phyloP scores from a whole-genome alignment of 192 early-diverging fungal genomes.

The Bifiguratus adelaidae region DNA sequence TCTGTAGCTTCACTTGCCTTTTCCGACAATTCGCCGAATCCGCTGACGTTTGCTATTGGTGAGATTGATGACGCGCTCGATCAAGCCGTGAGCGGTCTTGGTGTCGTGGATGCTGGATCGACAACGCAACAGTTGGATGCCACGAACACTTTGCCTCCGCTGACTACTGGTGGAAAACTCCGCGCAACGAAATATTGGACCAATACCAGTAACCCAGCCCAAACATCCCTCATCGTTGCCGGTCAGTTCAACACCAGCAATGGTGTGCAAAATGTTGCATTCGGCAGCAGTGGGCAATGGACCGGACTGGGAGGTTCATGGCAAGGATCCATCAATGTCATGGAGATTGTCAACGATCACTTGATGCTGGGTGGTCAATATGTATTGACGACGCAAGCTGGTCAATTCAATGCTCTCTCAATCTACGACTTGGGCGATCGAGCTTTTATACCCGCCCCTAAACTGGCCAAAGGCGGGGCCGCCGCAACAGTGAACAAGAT shows the following conservation, averaged over 20 bases:
- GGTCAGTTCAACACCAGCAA: constrained; percentile 37
- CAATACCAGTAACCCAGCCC: constrained; percentile 19
- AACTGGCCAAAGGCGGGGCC: constrained; percentile 12
- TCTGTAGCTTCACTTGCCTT: too few species aligned
- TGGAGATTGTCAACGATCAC: constrained; percentile 34
- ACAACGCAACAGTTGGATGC: too few species aligned
- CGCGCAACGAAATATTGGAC: too few species aligned
- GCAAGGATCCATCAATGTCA: constrained; percentile 33
- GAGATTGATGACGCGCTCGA: too few species aligned
- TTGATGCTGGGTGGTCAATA: constrained; percentile 50
- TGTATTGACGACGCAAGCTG: constrained; percentile 5
- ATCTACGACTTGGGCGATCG: constrained; percentile 38
- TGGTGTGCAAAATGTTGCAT: constrained; percentile 29
- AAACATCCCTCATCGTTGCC: constrained; percentile 26
- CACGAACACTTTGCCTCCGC: too few species aligned
- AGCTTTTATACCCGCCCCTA: constrained; percentile 8
- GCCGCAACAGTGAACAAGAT: constrained; percentile 7
- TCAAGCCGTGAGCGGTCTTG: too few species aligned
- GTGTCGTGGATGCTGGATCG: too few species aligned
- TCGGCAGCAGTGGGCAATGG: constrained; percentile 35
- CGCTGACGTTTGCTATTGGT: too few species aligned
- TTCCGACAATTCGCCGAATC: too few species aligned
- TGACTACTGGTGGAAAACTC: too few species aligned
- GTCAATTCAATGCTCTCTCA: constrained; percentile 2
- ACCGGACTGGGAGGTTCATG: constrained; percentile 22